Conservation (phyloP, 768 basidiomycete species). For the Boletellus ananiceps region DNA sequence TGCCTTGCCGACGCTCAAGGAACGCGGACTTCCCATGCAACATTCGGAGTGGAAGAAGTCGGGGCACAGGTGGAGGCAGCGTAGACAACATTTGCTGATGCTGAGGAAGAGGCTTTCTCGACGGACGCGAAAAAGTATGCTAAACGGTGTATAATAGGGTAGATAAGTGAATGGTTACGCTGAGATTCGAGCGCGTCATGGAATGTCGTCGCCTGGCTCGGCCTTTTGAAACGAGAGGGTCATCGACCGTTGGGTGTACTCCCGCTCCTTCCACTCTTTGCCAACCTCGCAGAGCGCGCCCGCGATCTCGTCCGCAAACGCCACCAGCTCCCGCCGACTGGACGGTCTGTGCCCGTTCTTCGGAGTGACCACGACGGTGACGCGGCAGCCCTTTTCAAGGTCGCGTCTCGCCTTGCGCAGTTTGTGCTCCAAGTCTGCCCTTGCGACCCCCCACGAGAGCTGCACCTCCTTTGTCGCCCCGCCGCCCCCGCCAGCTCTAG, state of each 20-base stretch:
- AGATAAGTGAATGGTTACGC: constrained; percentile 3
- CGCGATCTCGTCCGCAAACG: constrained; percentile 42
- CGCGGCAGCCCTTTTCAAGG: constrained; percentile 54
- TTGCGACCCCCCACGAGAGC: constrained; percentile 61
- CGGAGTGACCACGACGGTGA: constrained; percentile 51
- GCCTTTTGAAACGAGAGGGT: constrained; percentile 45
- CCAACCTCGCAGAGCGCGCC: constrained; percentile 44
- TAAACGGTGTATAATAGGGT: constrained; percentile 23
- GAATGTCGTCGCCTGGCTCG: constrained; percentile 2
- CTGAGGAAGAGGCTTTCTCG: not conserved
- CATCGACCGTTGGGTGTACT: constrained; percentile 35
- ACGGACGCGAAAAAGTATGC: constrained; percentile 25
- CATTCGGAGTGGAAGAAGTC: constrained; percentile 23
- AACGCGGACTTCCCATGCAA: constrained; percentile 33
- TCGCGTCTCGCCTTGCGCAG: constrained; percentile 52
- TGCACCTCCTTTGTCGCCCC: constrained; percentile 61
- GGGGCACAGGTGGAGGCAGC: constrained; percentile 17
- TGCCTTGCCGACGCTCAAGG: constrained; percentile 26
- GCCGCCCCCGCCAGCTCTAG: constrained; percentile 8
- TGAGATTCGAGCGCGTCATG: not conserved
- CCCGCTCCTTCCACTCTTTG: constrained; percentile 49
- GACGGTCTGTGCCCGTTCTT: constrained; percentile 45
- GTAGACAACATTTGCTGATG: constrained; percentile 9
- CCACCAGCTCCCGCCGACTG: constrained; percentile 35
- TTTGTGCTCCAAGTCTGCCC: constrained; percentile 63